Conservation (phyloP, 768 basidiomycete genomes). For the Lactarius evosmus region DNA sequence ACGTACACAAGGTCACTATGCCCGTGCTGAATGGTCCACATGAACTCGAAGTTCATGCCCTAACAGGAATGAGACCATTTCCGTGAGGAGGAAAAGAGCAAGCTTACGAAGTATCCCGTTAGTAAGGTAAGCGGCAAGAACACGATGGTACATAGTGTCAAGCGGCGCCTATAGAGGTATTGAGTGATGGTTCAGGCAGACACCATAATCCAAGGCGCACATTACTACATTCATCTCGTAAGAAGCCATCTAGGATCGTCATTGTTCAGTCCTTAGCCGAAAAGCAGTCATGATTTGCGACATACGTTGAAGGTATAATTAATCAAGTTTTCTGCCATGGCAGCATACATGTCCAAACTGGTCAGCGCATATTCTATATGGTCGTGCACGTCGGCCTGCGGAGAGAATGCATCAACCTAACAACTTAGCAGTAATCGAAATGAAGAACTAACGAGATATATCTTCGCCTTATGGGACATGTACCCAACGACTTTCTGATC, state of each 20-base stretch:
- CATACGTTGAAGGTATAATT: slow-evolving; percentile 71
- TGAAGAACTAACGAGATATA: slow-evolving; percentile 51
- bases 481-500: slow-evolving; percentile 48
- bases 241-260: slow-evolving; percentile 51
- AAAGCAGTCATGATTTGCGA: background rate
- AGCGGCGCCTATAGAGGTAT: slow-evolving; percentile 46
- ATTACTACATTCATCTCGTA: slow-evolving; percentile 77
- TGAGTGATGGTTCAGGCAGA: slow-evolving; percentile 4
- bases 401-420: background rate
- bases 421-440: slow-evolving; percentile 3
- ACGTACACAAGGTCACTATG: slow-evolving; percentile 30
- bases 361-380: slow-evolving; percentile 71
- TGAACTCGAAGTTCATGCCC: slow-evolving; percentile 63
- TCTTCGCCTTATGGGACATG: slow-evolving; percentile 66
- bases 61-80: slow-evolving; percentile 30
- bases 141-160: slow-evolving; percentile 67
- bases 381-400: slow-evolving; percentile 68
- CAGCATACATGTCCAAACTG: slow-evolving; percentile 70
- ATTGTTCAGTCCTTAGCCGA: background rate
- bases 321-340: slow-evolving; percentile 68
- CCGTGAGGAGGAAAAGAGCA: background rate
- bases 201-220: slow-evolving; percentile 36
- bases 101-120: slow-evolving; percentile 67
- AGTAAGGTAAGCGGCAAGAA: slow-evolving; percentile 68
- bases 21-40: slow-evolving; percentile 48